Evolutionary conservation across 495 filamentous ascomycete species (phyloP).

Genomic region (Daldinia caldariorum): DNA sequence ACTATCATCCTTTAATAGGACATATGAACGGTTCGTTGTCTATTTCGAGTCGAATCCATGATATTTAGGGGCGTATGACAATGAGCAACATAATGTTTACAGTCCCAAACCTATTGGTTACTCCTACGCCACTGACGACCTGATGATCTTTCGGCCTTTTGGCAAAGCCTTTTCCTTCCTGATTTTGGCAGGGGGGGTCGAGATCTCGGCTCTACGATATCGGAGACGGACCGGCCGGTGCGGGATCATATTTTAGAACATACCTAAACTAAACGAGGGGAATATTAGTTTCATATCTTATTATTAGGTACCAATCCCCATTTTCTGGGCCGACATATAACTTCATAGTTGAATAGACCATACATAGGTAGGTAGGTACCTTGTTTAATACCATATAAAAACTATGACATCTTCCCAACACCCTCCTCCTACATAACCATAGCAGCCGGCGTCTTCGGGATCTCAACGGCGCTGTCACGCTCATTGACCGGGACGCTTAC

Average conservation of each 20-base stretch:
- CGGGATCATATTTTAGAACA: slow-evolving; percentile 12
- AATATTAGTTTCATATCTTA: neutral
- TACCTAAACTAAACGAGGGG: too few species aligned
- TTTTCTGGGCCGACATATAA: neutral
- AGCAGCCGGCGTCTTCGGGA: slow-evolving; percentile 73
- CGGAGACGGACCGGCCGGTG: slow-evolving; percentile 23
- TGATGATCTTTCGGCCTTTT: too few species aligned
- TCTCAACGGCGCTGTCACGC: slow-evolving; percentile 69
- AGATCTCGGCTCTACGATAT: slow-evolving; percentile 31
- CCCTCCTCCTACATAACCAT: slow-evolving; percentile 65
- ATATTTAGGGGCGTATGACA: neutral
- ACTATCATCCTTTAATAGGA: too few species aligned
- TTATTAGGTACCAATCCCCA: neutral
- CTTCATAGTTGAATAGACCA: too few species aligned
- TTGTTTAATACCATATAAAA: too few species aligned
- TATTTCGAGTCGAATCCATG: too few species aligned
- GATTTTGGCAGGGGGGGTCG: slow-evolving; percentile 6
- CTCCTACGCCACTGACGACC: too few species aligned
- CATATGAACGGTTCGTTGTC: too few species aligned
- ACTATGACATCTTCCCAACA: slow-evolving; percentile 43
- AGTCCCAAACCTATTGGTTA: too few species aligned
- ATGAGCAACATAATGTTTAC: too few species aligned
- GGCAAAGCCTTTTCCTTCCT: neutral
- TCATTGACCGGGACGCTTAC: slow-evolving; percentile 66
- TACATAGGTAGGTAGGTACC: too few species aligned